Evolutionary conservation across 164 flowering plant species (phyloP).

Genomic region (Amborella trichopoda): DNA sequence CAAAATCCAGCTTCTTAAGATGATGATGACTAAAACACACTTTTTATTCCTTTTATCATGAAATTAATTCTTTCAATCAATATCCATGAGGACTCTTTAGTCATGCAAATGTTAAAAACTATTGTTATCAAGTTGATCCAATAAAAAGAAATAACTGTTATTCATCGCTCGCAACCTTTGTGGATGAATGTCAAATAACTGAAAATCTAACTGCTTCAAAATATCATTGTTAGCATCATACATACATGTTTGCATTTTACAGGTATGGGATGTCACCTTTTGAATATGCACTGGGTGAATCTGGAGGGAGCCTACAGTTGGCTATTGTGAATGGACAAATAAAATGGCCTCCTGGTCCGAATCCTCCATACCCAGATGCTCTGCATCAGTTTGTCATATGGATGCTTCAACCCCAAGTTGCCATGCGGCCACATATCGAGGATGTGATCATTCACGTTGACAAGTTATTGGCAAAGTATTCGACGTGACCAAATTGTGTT

Average conservation of each 20-base stretch:
- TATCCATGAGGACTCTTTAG: too few relatives aligned
- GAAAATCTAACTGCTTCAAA: too few relatives aligned
- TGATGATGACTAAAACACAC: too few relatives aligned
- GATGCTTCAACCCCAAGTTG: constrained; percentile 93
- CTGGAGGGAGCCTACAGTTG: constrained; percentile 87
- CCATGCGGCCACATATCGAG: constrained; percentile 78
- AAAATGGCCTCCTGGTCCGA: constrained; percentile 87
- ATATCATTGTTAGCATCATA: too few relatives aligned
- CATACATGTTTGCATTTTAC: constrained; percentile 1
- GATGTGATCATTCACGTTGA: constrained; percentile 86
- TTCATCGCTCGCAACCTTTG: too few relatives aligned
- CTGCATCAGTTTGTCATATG: constrained; percentile 85
- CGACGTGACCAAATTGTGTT: constrained; percentile 9
- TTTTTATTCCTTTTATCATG: too few relatives aligned
- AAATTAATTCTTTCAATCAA: too few relatives aligned
- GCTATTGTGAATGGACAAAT: constrained; percentile 86
- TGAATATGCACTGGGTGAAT: constrained; percentile 85
- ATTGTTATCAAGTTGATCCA: too few relatives aligned
- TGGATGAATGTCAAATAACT: too few relatives aligned
- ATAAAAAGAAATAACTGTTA: too few relatives aligned
- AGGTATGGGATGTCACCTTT: constrained; percentile 97
- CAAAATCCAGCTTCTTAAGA: too few relatives aligned
- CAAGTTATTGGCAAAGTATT: constrained; percentile 68
- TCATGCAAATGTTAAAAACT: too few relatives aligned
- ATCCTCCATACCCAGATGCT: constrained; percentile 79